Base-by-base conservation (phyloP, 2,329 filamentous ascomycete genomes). In the Neurospora sp. region DNA sequence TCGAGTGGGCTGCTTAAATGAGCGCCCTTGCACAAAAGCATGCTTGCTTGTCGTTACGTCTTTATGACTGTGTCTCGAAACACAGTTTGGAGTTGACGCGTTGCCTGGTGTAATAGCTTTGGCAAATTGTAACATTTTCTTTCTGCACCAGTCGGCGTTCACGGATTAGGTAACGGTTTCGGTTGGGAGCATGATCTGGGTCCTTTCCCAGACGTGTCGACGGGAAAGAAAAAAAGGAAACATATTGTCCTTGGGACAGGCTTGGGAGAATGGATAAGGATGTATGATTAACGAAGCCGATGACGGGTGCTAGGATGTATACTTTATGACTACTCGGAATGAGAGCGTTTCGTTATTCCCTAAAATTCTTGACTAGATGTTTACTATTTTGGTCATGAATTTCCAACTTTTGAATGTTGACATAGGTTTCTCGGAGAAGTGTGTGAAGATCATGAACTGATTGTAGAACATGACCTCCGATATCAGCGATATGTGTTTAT, bases 1-100 rank as follows among this genome's bases (percentile, higher is more conserved):
- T 98, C 5, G 92, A 97, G 77, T 97, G 95, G 95, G 92, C 93
- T 5, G 78, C 73, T 41, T 73, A 69, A 70, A 62, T 40, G 19
- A n/a, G 33, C 19, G 43, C 46, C 38, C 19, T 4, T 33, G 23
- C 66, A 5, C 69, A 37, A n/a, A 28, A 40, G 10, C 8, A 33
- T 68, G 15, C 41, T 62, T 62, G 38, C 41, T 43, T 41, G 38
- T 12, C 6, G 37, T 68, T 12, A 39, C 38, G 39, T 68, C 67
- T 36, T 6, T 5, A 68, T 68, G 23, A 15, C 39, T 67, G 15
- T 39, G 11, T 6, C 12, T 33, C 8, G 6, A 8, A 62, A 33
- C 52, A 33, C 28, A 2, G 10, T 36, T 33, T 4, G 11, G 19
- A 19, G 43, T 52, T 28, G 19, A 15, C 19, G 19, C 19, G 12